These are phyloP conservation scores for Eremothecium cymbalariae DNA, from an alignment of 1,139 yeast genomes.

Conservation along the genomic window DNA sequence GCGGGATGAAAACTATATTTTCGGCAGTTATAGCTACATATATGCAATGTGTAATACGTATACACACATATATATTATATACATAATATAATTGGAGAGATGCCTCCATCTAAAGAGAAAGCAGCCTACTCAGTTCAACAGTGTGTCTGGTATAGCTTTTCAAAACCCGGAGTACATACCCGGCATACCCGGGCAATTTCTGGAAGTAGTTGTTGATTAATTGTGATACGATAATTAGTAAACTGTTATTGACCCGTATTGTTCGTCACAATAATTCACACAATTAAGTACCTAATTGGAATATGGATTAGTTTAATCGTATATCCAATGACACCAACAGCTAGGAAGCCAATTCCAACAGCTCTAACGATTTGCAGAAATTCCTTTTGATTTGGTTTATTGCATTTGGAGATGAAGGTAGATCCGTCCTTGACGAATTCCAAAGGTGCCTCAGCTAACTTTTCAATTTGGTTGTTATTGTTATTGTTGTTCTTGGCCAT, in stretches of 20 bases:
- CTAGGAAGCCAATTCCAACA: slow-evolving; percentile 91
- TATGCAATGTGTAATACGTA: not conserved
- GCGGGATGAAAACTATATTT: slow-evolving; percentile 1
- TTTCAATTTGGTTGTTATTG: slow-evolving; percentile 44
- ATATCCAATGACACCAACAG: slow-evolving; percentile 97
- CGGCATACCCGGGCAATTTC: too few species aligned
- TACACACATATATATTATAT: not conserved
- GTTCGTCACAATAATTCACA: too few species aligned
- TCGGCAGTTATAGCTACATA: not conserved
- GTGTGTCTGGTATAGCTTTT: not conserved
- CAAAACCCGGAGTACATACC: too few species aligned
- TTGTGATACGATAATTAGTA: too few species aligned
- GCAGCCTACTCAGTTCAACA: not conserved
- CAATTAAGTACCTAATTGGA: slow-evolving; percentile 95
- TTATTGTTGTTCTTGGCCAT: slow-evolving; percentile 27
- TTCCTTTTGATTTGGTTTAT: slow-evolving; percentile 87
- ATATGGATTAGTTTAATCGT: slow-evolving; percentile 90
- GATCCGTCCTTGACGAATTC: slow-evolving; percentile 87
- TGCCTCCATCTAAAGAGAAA: not conserved
- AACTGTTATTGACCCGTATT: too few species aligned
- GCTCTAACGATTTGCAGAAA: slow-evolving; percentile 85
- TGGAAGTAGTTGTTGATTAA: too few species aligned
- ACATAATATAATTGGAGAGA: not conserved
- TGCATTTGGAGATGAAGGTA: slow-evolving; percentile 82
- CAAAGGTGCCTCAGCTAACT: slow-evolving; percentile 79